phyloP scores from a whole-genome alignment of 2,329 filamentous ascomycete species.

The Stemphylium lycopersici region DNA sequence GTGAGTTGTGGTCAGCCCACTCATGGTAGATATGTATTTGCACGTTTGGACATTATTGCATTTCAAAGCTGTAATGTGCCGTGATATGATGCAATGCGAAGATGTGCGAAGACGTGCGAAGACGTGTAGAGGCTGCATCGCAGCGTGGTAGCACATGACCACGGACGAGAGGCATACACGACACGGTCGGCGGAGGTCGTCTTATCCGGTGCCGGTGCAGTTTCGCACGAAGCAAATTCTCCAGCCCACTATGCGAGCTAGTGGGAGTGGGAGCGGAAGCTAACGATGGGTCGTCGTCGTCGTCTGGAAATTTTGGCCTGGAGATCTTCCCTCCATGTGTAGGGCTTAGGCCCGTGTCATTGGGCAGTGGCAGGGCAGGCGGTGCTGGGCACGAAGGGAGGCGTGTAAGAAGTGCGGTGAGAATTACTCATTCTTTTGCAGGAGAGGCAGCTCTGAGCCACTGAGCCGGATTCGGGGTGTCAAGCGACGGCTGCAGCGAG shows the following conservation, averaged over 20 bases:
- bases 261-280: constrained; percentile 5
- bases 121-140: background rate
- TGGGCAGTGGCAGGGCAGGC: constrained; percentile 4
- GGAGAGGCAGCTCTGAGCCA: constrained; percentile 1
- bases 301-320: constrained; percentile 9
- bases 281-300: constrained; percentile 9
- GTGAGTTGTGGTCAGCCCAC: background rate
- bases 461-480: constrained; percentile 8
- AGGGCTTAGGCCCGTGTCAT: background rate
- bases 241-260: constrained; percentile 1
- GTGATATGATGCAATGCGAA: too few relatives aligned
- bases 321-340: constrained; percentile 8
- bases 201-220: background rate
- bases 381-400: background rate
- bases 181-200: too few relatives aligned
- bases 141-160: too few relatives aligned
- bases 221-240: constrained; percentile 3
- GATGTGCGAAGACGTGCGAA: too few relatives aligned
- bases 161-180: too few relatives aligned
- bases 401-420: constrained; percentile 15
- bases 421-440: constrained; percentile 7
- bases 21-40: too few relatives aligned
- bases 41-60: too few relatives aligned
- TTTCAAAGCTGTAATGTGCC: too few relatives aligned
- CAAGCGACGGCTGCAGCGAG: constrained; percentile 1